phyloP scores from a whole-genome alignment of 805 yeast species.

The Kodamaea kakaduensis region DNA sequence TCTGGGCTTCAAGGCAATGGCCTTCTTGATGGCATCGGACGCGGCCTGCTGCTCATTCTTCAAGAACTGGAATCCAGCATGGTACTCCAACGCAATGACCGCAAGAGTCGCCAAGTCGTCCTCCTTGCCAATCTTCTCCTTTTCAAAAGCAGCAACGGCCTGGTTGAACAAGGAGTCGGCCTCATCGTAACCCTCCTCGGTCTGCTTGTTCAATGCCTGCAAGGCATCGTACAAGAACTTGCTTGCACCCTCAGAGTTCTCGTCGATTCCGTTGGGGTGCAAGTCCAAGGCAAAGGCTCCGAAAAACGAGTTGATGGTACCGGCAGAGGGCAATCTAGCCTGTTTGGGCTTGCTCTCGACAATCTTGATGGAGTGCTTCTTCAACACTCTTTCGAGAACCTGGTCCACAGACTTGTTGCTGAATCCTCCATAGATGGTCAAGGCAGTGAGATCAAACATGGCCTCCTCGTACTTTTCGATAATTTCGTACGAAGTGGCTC shows the following conservation, averaged over 20 bases:
- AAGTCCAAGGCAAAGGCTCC: conserved; percentile 71
- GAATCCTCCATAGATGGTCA: conserved; percentile 81
- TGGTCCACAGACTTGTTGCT: conserved; percentile 72
- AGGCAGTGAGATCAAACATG: conserved; percentile 85
- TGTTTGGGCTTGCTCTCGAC: conserved; percentile 54
- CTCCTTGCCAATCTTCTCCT: conserved; percentile 27
- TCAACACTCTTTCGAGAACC: conserved; percentile 82
- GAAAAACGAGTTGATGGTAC: conserved; percentile 81
- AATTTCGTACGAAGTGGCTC: conserved; percentile 89
- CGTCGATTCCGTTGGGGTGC: conserved; percentile 45
- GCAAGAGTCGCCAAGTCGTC: conserved; percentile 42
- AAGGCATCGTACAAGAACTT: conserved; percentile 64
- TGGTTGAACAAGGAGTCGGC: conserved; percentile 58
- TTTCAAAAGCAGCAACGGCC: conserved; percentile 49
- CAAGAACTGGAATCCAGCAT: conserved; percentile 80
- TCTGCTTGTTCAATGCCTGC: conserved; percentile 46
- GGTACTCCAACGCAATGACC: conserved; percentile 75
- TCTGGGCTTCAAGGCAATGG: conserved; percentile 68
- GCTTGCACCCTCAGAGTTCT: conserved; percentile 55
- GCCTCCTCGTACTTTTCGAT: conserved; percentile 78
- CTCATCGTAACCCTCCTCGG: conserved; percentile 55
- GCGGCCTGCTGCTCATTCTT: conserved; percentile 69
- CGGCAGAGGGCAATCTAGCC: conserved; percentile 70
- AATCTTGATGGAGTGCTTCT: conserved; percentile 69
- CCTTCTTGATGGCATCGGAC: conserved; percentile 55